These are phyloP conservation scores for Colletotrichum acutatum DNA, from an alignment of 2,329 filamentous ascomycete species.

Conservation along the genomic window DNA sequence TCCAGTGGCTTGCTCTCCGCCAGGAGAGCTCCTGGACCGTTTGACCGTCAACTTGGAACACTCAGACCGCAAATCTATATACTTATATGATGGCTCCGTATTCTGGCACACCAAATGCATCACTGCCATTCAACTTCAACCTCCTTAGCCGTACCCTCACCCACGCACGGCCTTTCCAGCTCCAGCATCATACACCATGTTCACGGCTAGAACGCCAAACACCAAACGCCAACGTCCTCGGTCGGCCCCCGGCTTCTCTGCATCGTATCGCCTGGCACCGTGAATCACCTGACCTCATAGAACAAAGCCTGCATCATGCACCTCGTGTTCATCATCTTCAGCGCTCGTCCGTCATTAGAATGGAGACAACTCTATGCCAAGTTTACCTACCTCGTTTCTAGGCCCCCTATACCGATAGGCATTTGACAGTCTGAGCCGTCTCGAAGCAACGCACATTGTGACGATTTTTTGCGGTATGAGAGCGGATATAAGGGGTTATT, in stretches of 20 bases:
- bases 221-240: neutral
- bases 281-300: neutral
- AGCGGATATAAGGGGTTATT: neutral
- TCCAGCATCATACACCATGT: neutral
- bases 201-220: neutral
- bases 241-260: neutral
- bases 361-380: neutral
- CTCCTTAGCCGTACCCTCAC: neutral
- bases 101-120: slow-evolving; percentile 15
- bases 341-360: neutral
- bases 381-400: neutral
- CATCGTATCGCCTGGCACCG: neutral
- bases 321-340: neutral
- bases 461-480: neutral
- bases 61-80: neutral
- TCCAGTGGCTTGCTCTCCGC: neutral
- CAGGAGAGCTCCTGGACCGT: neutral
- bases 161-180: neutral
- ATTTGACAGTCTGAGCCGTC: neutral
- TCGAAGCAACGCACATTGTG: neutral
- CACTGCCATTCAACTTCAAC: neutral
- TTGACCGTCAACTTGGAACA: neutral
- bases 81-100: neutral
- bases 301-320: neutral
- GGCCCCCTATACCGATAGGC: neutral